Evolutionary conservation across 495 filamentous ascomycete genomes (phyloP).

Genomic region (Alectoria sarmentosa): DNA sequence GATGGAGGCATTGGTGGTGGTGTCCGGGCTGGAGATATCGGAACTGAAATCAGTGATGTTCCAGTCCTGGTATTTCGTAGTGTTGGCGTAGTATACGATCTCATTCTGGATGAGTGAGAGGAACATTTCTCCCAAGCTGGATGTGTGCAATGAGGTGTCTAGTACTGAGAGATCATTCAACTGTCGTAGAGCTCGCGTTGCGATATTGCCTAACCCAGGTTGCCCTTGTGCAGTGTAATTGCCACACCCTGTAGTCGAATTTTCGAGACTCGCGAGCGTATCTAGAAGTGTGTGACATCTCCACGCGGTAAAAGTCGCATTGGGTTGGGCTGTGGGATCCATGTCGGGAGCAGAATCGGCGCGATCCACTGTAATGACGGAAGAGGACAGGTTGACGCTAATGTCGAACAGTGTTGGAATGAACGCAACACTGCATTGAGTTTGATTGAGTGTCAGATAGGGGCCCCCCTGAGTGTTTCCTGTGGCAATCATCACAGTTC

Average conservation of each 20-base stretch:
- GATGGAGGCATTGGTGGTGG: neutral
- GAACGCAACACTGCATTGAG: slow-evolving; percentile 1
- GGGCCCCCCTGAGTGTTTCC: neutral
- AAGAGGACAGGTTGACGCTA: neutral
- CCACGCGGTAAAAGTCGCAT: slow-evolving; percentile 11
- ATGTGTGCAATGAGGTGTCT: slow-evolving; percentile 6
- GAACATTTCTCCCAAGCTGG: slow-evolving; percentile 10
- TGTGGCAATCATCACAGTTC: slow-evolving; percentile 4
- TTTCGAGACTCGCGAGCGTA: neutral
- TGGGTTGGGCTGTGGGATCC: slow-evolving; percentile 6
- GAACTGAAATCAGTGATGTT: neutral
- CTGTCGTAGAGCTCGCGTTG: slow-evolving; percentile 9
- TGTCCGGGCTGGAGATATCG: neutral
- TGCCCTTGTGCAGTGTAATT: slow-evolving; percentile 12
- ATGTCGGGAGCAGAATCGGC: neutral
- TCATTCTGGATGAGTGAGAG: neutral
- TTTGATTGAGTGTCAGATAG: slow-evolving; percentile 2
- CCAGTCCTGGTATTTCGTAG: neutral
- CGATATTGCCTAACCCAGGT: slow-evolving; percentile 9
- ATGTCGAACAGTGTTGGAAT: slow-evolving; percentile 9
- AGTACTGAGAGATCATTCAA: slow-evolving; percentile 9
- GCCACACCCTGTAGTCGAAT: neutral
- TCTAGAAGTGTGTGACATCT: neutral
- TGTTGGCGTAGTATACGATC: neutral
- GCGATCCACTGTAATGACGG: neutral